Evolutionary conservation across 306 rosid species (phyloP).

Genomic region (Rubus idaeus): DNA sequence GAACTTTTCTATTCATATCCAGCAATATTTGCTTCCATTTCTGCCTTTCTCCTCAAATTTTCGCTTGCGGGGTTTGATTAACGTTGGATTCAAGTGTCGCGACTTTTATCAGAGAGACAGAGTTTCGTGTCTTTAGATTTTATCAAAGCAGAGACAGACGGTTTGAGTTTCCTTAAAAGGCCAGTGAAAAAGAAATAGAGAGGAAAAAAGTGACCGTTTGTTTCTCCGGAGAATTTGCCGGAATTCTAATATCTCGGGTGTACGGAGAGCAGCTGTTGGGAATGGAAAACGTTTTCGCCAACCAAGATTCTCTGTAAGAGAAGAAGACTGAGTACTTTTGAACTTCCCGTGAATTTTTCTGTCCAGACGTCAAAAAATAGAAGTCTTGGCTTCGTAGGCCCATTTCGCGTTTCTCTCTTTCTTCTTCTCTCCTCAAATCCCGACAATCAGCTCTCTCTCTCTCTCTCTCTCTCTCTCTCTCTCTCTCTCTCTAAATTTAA

Average conservation of each 20-base stretch:
- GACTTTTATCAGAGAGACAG: not conserved
- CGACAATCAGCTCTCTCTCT: conserved; percentile 38
- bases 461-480: conserved; percentile 29
- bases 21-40: conserved; percentile 15
- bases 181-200: conserved; percentile 23
- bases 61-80: conserved; percentile 31
- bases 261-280: conserved; percentile 23
- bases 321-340: conserved; percentile 26
- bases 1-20: not conserved
- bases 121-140: conserved; percentile 7
- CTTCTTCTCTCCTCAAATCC: conserved; percentile 33
- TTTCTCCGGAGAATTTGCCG: conserved; percentile 17
- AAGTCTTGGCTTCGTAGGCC: conserved; percentile 27
- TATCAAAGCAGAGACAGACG: conserved; percentile 21
- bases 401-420: conserved; percentile 32
- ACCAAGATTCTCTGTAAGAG: conserved; percentile 35
- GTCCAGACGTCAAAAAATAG: conserved; percentile 40
- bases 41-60: not conserved
- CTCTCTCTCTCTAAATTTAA: conserved; percentile 22
- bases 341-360: conserved; percentile 42
- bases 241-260: conserved; percentile 19
- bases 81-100: conserved; percentile 30
- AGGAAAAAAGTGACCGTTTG: not conserved
- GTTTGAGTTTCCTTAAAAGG: conserved; percentile 62
- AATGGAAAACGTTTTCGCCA: conserved; percentile 42